Base-by-base conservation (phyloP, 768 basidiomycete species). In the Calocera cornea region DNA sequence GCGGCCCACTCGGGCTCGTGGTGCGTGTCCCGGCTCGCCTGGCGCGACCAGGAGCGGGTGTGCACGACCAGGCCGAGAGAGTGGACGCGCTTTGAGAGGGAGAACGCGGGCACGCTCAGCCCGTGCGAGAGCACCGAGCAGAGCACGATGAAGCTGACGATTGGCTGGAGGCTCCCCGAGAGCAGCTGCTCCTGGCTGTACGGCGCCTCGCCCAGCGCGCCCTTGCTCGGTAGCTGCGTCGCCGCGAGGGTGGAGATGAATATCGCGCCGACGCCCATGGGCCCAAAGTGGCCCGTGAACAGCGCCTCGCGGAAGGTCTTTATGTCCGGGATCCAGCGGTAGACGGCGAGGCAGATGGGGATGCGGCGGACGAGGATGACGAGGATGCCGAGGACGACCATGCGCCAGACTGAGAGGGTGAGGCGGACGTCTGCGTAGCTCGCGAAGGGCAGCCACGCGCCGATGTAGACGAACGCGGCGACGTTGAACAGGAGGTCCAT, bases 401-500 rank as follows among this genome's bases (percentile, higher is more conserved):
- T 81, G 34, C 94, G 81, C 90, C 93, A 92, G 11, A 90, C 86
- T 44, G 81, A 83, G 64, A 99, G 79, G 1, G 87, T 87, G 71
- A 89, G 80, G 47, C 78, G 79, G 11, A 78, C 76, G 74, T 91
- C 82, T 68, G 80, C 78, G 80, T 95, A 98, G 64, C 83, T 81
- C 73, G 82, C 75, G 77, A 99, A 98, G 0, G 97, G 97, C 84
- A 95, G 94, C 87, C 95, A 94, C 34, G 95, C 95, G 69, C 97
- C 97, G 68, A 97, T 89, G 74, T 90, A 97, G 64, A 97, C 86
- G 79, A 97, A 97, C 1, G 90, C 90, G 34, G 92, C 92, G 70
- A 93, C 85, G 78, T 97, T 97, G 85, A 97, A 95, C 67, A 98
- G 81, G 70, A 97, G 79, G 77, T 99, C 92, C 73, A 98, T 92